Base-by-base conservation (phyloP, 1,139 yeast genomes). In the Nadsonia starkeyi-henricii region DNA sequence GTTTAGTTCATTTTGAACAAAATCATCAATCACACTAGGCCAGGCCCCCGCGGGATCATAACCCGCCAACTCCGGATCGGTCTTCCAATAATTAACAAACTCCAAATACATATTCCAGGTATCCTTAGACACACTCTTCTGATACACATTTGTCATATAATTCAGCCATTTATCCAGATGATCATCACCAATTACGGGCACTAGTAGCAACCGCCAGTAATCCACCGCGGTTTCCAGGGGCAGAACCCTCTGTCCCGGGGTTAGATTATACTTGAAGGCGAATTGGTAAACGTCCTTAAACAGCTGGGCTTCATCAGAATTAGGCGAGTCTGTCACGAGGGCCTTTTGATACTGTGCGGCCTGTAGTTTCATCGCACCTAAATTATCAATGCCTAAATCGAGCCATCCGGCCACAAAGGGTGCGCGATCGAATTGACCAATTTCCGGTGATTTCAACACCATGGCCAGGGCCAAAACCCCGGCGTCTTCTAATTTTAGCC, bases 11-110 rank as follows among this genome's bases (percentile, higher is more conserved):
- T n/a, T 73, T 55, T 84, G 95, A 26, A 85, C 81, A 61, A 76
- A 91, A 52, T 81, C 89, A 60, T 89, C 98, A 56, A 89, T 77
- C 17, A 85, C 70, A 50, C 85, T 78, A 5, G 97, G 98, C 97
- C 97, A 89, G 0, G 96, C 84, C 1, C 59, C 68, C 44, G 83
- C 88, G 61, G 75, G 72, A 57, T 83, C 89, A 62, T 86, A 88
- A 2, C 64, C 68, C 12, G 64, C 62, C 18, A 83, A 67, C 1
- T 62, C 59, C 0, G 83, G 78, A 55, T 81, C 84, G 1, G 62
- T 54, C 1, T 70, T 63, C 45, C 75, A 74, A 51, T 78, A 79
- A 44, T 66, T 64, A 47, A 83, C 67, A 59, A 89, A 86, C 52
- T 78, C 76, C 52, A 75, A 73, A 50, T 84, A 69, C 96, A 89